Evolutionary conservation across 345 rosid genomes (phyloP), one percentile per base, ranked within the genome.

Genomic region (Noccaea bulbosa): DNA sequence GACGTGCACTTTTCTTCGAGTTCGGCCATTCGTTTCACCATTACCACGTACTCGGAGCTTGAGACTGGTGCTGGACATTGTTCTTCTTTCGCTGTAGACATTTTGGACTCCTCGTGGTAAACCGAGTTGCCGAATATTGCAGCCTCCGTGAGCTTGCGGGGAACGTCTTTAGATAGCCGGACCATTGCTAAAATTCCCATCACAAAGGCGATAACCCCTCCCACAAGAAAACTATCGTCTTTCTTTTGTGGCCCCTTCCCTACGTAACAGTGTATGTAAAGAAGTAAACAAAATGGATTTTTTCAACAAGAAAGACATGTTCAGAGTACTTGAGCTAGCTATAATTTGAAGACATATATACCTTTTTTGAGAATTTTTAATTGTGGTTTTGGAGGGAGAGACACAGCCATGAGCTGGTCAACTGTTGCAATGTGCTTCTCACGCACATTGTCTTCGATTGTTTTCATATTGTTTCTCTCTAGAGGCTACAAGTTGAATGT

Each of bases 21-120:
- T 10, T 84, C 87, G 16, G 89, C 78, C 85, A 93, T 83, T 48
- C 97, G 86, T 69, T 77, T 79, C 82, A 77, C 75, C 89, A 93
- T 82, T 22, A 50, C 22, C 76, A 77, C 24, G 82, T 79, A 86
- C 6, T 90, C 96, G 8, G 73, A 45, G 24, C 69, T 77, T 5
- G 87, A 69, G 59, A 87, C 74, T 41, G 88, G 59, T 57, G 77
- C 73, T n/a, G 74, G 63, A 48, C 65, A 5, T 30, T 41, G 55
- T 72, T 46, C 65, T 48, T 70, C 35, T 62, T 63, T 41, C 2
- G 45, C 27, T 43, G 35, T 64, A 40, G 63, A 15, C 7, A 49
- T 24, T 33, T 45, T 49, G 16, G 68, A 34, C 14, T 49, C 74
- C 4, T 70, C 66, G 7, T 54, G 5, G 54, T 22, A 2, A 49